These are phyloP conservation scores for Mycena indigotica DNA, from an alignment of 768 basidiomycete species.

Conservation along the genomic window DNA sequence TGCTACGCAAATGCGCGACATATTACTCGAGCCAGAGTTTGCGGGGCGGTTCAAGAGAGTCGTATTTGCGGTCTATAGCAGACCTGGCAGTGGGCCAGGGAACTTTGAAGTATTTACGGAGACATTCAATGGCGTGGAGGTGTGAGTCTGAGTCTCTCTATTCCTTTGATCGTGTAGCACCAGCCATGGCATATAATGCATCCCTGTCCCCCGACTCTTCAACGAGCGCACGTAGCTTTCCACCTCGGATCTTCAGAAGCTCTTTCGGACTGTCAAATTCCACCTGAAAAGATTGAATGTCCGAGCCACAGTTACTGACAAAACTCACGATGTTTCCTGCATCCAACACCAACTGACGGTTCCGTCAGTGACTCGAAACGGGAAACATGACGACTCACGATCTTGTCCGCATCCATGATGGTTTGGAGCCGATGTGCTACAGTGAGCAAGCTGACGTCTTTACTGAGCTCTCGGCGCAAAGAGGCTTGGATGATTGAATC, in stretches of 20 bases:
- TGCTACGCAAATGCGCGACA: slow-evolving; percentile 43
- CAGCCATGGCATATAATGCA: neutral
- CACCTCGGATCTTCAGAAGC: neutral
- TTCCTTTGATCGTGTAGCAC: no score
- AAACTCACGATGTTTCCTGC: neutral
- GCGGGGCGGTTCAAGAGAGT: slow-evolving; percentile 42
- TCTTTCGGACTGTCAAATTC: slow-evolving; percentile 2
- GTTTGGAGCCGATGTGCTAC: slow-evolving; percentile 24
- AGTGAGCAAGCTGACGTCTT: slow-evolving; percentile 39
- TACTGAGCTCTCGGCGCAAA: slow-evolving; percentile 38
- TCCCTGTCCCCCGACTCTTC: slow-evolving; percentile 8
- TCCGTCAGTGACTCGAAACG: neutral
- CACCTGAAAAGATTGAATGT: neutral
- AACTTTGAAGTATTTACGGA: slow-evolving; percentile 43
- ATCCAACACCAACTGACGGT: slow-evolving; percentile 2
- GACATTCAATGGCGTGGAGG: slow-evolving; percentile 27
- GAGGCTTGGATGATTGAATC: slow-evolving; percentile 42
- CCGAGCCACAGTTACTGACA: no score
- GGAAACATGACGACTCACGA: slow-evolving; percentile 16
- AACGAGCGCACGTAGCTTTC: slow-evolving; percentile 1
- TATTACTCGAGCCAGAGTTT: slow-evolving; percentile 45
- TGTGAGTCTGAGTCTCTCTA: no score
- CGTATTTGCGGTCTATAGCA: slow-evolving; percentile 46
- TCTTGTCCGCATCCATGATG: slow-evolving; percentile 28
- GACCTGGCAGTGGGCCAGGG: slow-evolving; percentile 26